Conservation (phyloP, 2,329 filamentous ascomycete species). For the Fusarium sarcochroum region DNA sequence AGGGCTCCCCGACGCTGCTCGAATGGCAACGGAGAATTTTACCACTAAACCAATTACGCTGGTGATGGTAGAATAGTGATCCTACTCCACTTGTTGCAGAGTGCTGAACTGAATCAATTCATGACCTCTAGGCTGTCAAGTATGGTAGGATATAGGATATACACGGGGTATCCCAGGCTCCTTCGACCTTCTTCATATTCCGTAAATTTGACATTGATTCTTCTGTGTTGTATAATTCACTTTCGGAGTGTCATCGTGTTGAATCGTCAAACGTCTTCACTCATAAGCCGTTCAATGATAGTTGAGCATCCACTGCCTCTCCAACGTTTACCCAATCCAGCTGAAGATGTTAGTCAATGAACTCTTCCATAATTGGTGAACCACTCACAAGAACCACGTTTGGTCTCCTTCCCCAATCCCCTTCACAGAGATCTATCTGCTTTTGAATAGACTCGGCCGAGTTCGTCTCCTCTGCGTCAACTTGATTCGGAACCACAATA, state of each 20-base stretch:
- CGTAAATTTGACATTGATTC: no score
- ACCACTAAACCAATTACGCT: conserved; percentile 38
- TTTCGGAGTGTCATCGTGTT: background rate
- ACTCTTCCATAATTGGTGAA: background rate
- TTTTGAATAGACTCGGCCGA: conserved; percentile 50
- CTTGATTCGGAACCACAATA: conserved; percentile 52
- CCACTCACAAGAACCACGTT: conserved; percentile 51
- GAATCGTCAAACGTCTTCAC: background rate
- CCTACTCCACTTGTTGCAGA: background rate
- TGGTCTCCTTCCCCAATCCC: conserved; percentile 40
- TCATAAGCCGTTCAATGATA: conserved; percentile 56
- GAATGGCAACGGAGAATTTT: conserved; percentile 38
- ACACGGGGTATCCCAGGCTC: no score
- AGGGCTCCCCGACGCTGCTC: conserved; percentile 32
- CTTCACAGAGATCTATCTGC: conserved; percentile 46
- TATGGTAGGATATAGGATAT: background rate
- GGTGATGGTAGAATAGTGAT: background rate
- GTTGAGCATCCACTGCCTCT: conserved; percentile 56
- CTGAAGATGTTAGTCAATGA: conserved; percentile 45
- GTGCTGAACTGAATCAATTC: background rate
- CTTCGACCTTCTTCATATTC: no score
- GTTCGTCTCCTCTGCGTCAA: conserved; percentile 53
- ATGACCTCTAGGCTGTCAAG: background rate
- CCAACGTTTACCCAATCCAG: conserved; percentile 61
- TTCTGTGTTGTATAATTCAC: no score